Evolutionary conservation across 176 grass and related monocot genomes (phyloP), one percentile per base, ranked within the genome.

Genomic region (Zea mays): DNA sequence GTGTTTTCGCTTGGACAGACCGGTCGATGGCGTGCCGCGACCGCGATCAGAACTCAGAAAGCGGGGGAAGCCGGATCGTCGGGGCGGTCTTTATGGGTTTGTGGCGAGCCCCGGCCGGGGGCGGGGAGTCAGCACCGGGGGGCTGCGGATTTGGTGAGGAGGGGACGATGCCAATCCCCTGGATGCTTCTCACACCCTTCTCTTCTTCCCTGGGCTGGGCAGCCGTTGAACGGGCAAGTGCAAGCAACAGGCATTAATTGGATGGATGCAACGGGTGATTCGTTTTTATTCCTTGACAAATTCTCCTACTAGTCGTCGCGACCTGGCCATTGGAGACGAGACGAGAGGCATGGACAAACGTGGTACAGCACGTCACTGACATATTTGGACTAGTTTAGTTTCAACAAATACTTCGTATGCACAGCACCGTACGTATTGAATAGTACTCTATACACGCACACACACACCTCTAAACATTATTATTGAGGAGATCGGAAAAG

Each of bases 211-310:
- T 10, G 10, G 10, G 2, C 10, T 0, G 39, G 10, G 50, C 36
- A 45, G 44, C 41, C 82, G 86, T 85, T 85, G 82, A 88, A 85
- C 65, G 38, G 75, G 81, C 81, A 83, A 52, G 8, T 57, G 54
- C 54, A 71, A 44, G 35, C 12, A 33, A 83, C 62, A 67, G 20
- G 37, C 69, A 10, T n/a, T 43, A 43, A 67, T 82, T 82, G 72
- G 62, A 62, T 4, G 79, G 79, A 17, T 62, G 72, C 42, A 11
- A 19, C 20, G 5, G n/a, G n/a, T n/a, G n/a, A 16, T 8, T 27
- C 20, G 19, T 45, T 72, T 67, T 54, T 17, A 55, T 73, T 70
- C 63, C 17, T 67, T 75, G 64, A 73, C 76, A 69, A 59, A 20
- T 75, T 84, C 76, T 39, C 9, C 7, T 63, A 71, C 7, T 63